Percentiles rank a stretch among this genome's conserved stretches.
Conservation (phyloP, 2,329 filamentous ascomycete genomes). For the Claviceps digitariae region DNA sequence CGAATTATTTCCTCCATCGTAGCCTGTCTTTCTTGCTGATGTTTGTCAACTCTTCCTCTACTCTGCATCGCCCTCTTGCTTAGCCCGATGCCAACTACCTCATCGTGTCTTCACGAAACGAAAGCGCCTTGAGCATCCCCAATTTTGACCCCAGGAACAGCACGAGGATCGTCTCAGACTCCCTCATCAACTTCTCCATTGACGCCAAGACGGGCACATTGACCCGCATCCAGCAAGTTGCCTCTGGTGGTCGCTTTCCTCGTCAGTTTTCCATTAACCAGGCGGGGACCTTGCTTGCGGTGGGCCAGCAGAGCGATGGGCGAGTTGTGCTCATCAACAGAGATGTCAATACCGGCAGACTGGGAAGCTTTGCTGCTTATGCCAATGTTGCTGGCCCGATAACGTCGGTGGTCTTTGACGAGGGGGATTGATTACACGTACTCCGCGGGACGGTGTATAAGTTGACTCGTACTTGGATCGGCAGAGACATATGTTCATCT, state of each 20-base stretch:
- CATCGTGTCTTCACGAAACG: constrained; percentile 54
- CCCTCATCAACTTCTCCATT: constrained; percentile 50
- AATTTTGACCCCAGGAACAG: constrained; percentile 28
- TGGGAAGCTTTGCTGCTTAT: constrained; percentile 33
- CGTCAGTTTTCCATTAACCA: constrained; percentile 55
- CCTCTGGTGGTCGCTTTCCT: constrained; percentile 51
- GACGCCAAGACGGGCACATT: constrained; percentile 40
- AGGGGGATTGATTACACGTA: constrained; percentile 12
- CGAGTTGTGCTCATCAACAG: constrained; percentile 49
- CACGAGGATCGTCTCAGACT: constrained; percentile 42
- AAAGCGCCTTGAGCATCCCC: constrained; percentile 36
- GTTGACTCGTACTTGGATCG: not conserved
- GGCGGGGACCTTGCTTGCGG: constrained; percentile 48
- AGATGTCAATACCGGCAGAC: constrained; percentile 42
- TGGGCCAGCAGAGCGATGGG: constrained; percentile 48
- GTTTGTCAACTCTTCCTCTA: not conserved
- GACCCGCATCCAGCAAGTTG: constrained; percentile 39
- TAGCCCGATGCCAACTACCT: constrained; percentile 49
- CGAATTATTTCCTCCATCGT: too few species aligned
- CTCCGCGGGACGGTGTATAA: not conserved
- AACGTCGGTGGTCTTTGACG: constrained; percentile 34
- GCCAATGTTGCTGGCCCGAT: constrained; percentile 29
- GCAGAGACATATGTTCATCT: too few species aligned
- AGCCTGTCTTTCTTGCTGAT: too few species aligned
- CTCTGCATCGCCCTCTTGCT: too few species aligned